Evolutionary conservation across 768 basidiomycete genomes (phyloP), one percentile per base, ranked within the genome.

Genomic region (Mrakia frigida): DNA sequence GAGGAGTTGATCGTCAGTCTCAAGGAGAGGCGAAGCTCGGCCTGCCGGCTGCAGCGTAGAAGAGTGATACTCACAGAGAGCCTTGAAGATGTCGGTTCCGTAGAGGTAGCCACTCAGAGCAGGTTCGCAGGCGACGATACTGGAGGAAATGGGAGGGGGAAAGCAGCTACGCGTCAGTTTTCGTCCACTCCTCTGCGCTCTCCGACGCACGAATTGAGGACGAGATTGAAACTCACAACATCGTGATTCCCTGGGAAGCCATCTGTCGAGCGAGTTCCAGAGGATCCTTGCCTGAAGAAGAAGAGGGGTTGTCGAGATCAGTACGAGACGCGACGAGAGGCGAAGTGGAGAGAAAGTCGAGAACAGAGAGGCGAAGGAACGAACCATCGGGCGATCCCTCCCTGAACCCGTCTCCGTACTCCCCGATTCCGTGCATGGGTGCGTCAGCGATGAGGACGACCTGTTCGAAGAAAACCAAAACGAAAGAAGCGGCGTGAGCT

Each of bases 61-160:
- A 23, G 18, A 31, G 7, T 18, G n/a, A 23, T 9, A 65, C 61
- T 18, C n/a, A 73, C 77, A 77, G 37, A 77, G 71, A 18, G 77
- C 77, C n/a, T 73, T 73, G 46, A 74, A 77, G 53, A 74, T 56
- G 31, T 77, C 77, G 33, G 43, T 65, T 50, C 72, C 77, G 52
- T 77, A 74, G 18, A 74, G 52, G 41, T 77, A 77, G 0, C 77
- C 77, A 11, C 72, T 74, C 5, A 77, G 73, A 16, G 72, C 77
- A 13, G 77, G 77, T 31, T 77, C 77, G 25, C 77, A 77, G 13
- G 77, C 77, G 56, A 77, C 73, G 73, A 77, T 74, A 39, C 74
- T 75, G 61, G 0, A 23, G 16, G 25, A 13, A n/a, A 39, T 3
- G 37, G 50, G 18, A 37, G 21, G 52, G 5, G 31, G n/a, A 11